Base-by-base conservation (phyloP, 768 basidiomycete species). In the Hortiboletus campestris region DNA sequence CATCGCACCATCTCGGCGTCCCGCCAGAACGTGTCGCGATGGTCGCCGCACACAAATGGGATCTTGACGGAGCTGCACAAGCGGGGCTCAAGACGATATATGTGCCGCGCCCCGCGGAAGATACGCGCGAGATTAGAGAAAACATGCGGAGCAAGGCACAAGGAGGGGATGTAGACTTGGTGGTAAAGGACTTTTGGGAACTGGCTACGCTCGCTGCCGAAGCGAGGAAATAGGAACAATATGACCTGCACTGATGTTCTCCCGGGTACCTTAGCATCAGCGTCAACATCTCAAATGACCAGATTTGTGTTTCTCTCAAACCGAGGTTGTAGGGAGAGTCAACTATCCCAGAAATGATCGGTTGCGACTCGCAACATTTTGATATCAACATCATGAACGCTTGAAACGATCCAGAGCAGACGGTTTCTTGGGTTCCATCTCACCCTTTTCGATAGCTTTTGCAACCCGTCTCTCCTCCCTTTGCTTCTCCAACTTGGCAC, bases 401-500 rank as follows among this genome's bases (percentile, higher is more conserved):
- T 46, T 71, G 65, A 74, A 74, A 34, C 73, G 69, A 63, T 75
- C 70, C 11, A 74, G 57, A 4, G 73, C 73, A 7, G 73, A 73
- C 5, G 70, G 65, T 47, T 74, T 66, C 50, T 48, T 58, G n/a
- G 67, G 56, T 41, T 64, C 66, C 25, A 67, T 49, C 46, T 63
- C 63, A 34, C 67, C 73, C 36, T 71, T 75, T 38, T 70, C 74
- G 44, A 69, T 67, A 41, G 67, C 66, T 53, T 65, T 73, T 29
- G 70, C 74, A 29, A 60, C 25, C 31, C 70, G 67, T 53, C 72
- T 75, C 57, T 82, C 79, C 53, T 80, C 78, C 57, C 72, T 76
- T 55, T 85, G 80, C 58, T 79, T 84, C 61, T 84, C 82, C 57
- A 88, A 65, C 66, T 88, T 89, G 43, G 80, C 80, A 10, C 86